Evolutionary conservation across 2,329 filamentous ascomycete species (phyloP).

Genomic region (Colletotrichum sp.): DNA sequence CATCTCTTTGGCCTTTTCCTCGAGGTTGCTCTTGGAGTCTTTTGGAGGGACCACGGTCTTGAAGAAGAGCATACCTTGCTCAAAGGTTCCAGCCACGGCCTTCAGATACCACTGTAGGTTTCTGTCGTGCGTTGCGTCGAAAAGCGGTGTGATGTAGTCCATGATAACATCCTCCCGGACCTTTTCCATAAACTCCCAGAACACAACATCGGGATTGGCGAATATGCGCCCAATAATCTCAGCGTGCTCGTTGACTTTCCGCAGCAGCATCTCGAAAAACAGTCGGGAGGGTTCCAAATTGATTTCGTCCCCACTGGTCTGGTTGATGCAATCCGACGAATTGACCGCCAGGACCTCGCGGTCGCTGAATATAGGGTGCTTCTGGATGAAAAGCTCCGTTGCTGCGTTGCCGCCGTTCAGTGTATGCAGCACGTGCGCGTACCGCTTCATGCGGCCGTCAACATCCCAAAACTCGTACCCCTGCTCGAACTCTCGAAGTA

Average conservation of each 20-base stretch:
- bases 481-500: slow-evolving; percentile 89
- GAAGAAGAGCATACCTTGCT: slow-evolving; percentile 81
- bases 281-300: slow-evolving; percentile 79
- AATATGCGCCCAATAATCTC: slow-evolving; percentile 84
- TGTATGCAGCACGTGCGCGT: slow-evolving; percentile 82
- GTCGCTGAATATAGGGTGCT: slow-evolving; percentile 83
- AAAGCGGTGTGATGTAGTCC: slow-evolving; percentile 84
- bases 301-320: slow-evolving; percentile 67
- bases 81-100: slow-evolving; percentile 86
- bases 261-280: slow-evolving; percentile 79
- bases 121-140: slow-evolving; percentile 84
- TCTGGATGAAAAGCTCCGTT: slow-evolving; percentile 86
- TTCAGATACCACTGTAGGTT: slow-evolving; percentile 81
- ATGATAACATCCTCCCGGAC: slow-evolving; percentile 83
- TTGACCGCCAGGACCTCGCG: slow-evolving; percentile 70
- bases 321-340: slow-evolving; percentile 81
- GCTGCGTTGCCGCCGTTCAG: slow-evolving; percentile 82
- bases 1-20: slow-evolving; percentile 69
- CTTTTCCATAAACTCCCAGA: slow-evolving; percentile 81
- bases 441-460: slow-evolving; percentile 86
- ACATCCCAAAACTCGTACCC: slow-evolving; percentile 90
- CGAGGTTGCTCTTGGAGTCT: slow-evolving; percentile 63
- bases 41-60: slow-evolving; percentile 72
- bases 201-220: slow-evolving; percentile 70
- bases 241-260: slow-evolving; percentile 83